Percentiles rank a stretch among this genome's conserved stretches.
These are phyloP conservation scores for Blastobotrys terrestris DNA, from an alignment of 805 yeast species.

Conservation along the genomic window DNA sequence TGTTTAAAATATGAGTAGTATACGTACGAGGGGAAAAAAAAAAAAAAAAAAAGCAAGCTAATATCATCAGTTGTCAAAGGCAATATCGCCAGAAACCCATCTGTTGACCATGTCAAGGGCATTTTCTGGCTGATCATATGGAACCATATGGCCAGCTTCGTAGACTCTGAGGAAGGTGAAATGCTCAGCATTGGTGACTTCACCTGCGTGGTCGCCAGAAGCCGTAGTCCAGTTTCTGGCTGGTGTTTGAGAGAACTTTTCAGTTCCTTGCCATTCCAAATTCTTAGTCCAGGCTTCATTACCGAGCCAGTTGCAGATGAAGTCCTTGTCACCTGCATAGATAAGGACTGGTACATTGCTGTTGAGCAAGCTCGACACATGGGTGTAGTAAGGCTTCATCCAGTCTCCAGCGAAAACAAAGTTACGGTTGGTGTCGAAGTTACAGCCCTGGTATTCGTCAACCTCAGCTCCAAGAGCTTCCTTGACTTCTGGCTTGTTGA, in stretches of 20 bases:
- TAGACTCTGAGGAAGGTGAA: slow-evolving; percentile 79
- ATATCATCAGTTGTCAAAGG: slow-evolving; percentile 3
- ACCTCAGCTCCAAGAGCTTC: slow-evolving; percentile 88
- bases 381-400: slow-evolving; percentile 78
- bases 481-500: slow-evolving; percentile 72
- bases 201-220: slow-evolving; percentile 51
- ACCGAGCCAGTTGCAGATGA: slow-evolving; percentile 95
- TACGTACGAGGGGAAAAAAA: neutral
- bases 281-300: slow-evolving; percentile 73
- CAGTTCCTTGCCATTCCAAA: slow-evolving; percentile 59
- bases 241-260: slow-evolving; percentile 43
- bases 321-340: slow-evolving; percentile 95
- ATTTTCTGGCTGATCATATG: slow-evolving; percentile 76
- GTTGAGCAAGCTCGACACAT: slow-evolving; percentile 66
- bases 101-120: slow-evolving; percentile 76
- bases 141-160: slow-evolving; percentile 96
- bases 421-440: slow-evolving; percentile 75
- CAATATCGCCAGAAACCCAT: slow-evolving; percentile 69
- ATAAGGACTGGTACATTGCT: slow-evolving; percentile 72
- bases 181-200: slow-evolving; percentile 62
- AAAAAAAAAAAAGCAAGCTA: neutral
- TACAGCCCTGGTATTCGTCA: slow-evolving; percentile 68
- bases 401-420: slow-evolving; percentile 86
- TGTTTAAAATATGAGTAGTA: neutral
- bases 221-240: slow-evolving; percentile 33